phyloP scores from a whole-genome alignment of 2,329 filamentous ascomycete genomes.

The Aaosphaeria arxii region DNA sequence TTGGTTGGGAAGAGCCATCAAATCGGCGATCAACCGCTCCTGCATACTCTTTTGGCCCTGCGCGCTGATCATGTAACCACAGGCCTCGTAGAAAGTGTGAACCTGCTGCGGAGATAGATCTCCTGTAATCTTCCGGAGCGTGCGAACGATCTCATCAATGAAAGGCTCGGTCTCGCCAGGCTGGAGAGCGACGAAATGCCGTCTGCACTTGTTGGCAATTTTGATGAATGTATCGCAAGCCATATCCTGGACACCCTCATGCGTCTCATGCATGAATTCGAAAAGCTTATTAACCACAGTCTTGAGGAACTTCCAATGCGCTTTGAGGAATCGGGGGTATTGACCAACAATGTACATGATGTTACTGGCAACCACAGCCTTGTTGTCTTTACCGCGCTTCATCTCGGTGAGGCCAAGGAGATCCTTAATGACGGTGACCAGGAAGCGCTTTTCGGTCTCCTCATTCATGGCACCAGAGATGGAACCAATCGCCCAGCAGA shows the following conservation, averaged over 20 bases:
- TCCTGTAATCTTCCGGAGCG: constrained; percentile 91
- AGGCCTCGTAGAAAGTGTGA: constrained; percentile 98
- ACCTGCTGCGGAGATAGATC: constrained; percentile 96
- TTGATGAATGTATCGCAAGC: constrained; percentile 99
- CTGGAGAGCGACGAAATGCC: constrained; percentile 95
- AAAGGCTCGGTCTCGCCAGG: constrained; percentile 93
- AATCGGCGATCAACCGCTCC: constrained; percentile 82
- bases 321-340: constrained; percentile 96
- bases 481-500: constrained; percentile 98
- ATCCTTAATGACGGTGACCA: constrained; percentile 98
- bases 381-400: constrained; percentile 99
- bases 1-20: constrained; percentile 90
- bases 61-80: constrained; percentile 97
- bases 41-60: constrained; percentile 94
- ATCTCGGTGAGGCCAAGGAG: constrained; percentile 94
- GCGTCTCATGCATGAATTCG: constrained; percentile 99
- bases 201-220: constrained; percentile 95
- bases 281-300: constrained; percentile 99
- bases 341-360: constrained; percentile 99
- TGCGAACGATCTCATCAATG: constrained; percentile 97
- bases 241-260: constrained; percentile 99
- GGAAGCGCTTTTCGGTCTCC: constrained; percentile 96
- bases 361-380: constrained; percentile 96
- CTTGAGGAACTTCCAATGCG: constrained; percentile 99
- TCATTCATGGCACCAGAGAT: constrained; percentile 99